A percentile compares a stretch with the other conserved stretches of the same genome.
Conservation (phyloP, 1,139 yeast genomes). For the Candida smagusa region DNA sequence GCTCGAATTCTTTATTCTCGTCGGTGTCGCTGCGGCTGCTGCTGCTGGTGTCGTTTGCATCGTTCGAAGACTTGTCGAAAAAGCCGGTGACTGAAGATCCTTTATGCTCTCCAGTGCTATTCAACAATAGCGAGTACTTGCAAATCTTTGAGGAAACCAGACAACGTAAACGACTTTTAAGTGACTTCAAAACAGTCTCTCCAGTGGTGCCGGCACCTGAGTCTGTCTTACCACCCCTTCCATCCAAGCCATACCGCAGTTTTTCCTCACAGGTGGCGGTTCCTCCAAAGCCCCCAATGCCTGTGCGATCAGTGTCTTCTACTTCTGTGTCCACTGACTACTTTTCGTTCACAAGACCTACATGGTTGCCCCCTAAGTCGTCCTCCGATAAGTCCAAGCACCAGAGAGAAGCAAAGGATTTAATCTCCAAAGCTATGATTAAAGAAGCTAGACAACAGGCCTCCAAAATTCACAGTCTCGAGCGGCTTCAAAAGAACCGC, state of each 20-base stretch:
- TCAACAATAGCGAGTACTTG: constrained; percentile 31
- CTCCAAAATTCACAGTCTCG: constrained; percentile 24
- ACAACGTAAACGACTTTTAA: constrained; percentile 30
- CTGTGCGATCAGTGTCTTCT: constrained; percentile 9
- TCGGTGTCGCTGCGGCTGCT: constrained; percentile 8
- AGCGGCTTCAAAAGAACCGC: constrained; percentile 24
- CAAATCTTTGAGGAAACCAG: constrained; percentile 37
- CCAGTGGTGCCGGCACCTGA: not conserved
- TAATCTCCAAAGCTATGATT: constrained; percentile 47
- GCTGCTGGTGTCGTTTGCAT: constrained; percentile 6
- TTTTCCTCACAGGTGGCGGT: constrained; percentile 8
- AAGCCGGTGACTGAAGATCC: constrained; percentile 8
- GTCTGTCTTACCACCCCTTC: not conserved
- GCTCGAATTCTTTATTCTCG: constrained; percentile 5
- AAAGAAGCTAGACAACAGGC: constrained; percentile 35
- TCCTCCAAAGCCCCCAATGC: not conserved
- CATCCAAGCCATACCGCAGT: constrained; percentile 1
- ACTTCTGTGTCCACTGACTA: constrained; percentile 15
- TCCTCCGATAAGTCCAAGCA: constrained; percentile 53
- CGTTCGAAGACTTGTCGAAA: constrained; percentile 6
- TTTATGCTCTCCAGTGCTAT: constrained; percentile 11
- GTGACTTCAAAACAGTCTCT: constrained; percentile 18
- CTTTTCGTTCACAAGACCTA: constrained; percentile 54
- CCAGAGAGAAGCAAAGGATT: constrained; percentile 48
- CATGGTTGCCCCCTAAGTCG: constrained; percentile 66